phyloP scores from a whole-genome alignment of 352 stramenopile species.

The Phytopythium kandeliae region DNA sequence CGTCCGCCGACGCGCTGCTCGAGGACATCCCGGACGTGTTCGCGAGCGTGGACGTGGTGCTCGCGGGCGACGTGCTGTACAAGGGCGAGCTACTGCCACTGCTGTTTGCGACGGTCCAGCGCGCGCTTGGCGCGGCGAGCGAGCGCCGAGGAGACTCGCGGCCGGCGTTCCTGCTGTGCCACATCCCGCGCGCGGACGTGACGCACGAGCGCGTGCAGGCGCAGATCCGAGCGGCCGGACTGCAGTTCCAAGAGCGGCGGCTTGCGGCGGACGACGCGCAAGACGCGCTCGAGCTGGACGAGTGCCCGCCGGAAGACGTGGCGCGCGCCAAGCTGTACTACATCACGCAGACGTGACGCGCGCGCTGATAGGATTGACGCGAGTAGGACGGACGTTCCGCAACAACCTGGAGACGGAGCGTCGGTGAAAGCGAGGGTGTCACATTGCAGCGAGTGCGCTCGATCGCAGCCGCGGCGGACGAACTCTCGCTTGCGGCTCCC shows the following conservation, averaged over 20 bases:
- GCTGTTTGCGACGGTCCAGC: conserved; percentile 49
- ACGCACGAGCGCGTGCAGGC: conserved; percentile 49
- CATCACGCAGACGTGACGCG: conserved; percentile 24
- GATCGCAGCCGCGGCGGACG: too few species aligned
- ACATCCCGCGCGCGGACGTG: conserved; percentile 69
- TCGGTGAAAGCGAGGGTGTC: too few species aligned
- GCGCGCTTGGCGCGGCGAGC: conserved; percentile 15
- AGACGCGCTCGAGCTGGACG: conserved; percentile 24
- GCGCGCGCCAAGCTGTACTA: conserved; percentile 51
- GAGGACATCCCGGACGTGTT: conserved; percentile 21
- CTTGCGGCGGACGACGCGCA: conserved; percentile 18
- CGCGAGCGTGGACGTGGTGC: conserved; percentile 35
- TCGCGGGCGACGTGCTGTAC: conserved; percentile 78
- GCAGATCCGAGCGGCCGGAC: conserved; percentile 31
- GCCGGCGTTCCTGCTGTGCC: conserved; percentile 48
- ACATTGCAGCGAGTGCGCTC: too few species aligned
- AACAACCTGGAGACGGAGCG: too few species aligned
- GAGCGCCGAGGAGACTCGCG: neutral
- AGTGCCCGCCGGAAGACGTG: conserved; percentile 54
- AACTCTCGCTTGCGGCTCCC: too few species aligned
- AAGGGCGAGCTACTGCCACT: conserved; percentile 60
- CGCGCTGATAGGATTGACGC: neutral
- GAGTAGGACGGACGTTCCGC: too few species aligned
- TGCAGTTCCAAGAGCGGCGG: conserved; percentile 30
- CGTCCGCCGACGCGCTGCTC: conserved; percentile 27